Evolutionary conservation across 2,329 filamentous ascomycete genomes (phyloP).

Genomic region (Sporothrix protearum): DNA sequence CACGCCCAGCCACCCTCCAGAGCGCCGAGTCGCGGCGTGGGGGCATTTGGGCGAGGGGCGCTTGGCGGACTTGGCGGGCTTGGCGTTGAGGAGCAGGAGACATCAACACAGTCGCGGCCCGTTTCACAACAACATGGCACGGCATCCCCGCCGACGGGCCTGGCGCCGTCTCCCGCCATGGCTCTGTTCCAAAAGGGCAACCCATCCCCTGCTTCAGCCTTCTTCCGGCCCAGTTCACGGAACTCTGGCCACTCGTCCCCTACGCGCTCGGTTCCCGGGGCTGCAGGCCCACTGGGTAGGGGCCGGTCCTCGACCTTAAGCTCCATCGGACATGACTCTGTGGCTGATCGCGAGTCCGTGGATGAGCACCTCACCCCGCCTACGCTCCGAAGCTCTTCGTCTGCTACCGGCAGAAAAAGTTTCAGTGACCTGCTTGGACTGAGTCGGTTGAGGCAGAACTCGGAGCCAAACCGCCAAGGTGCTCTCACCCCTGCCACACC

Average conservation of each 20-base stretch:
- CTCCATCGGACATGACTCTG: constrained; percentile 70
- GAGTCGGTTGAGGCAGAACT: constrained; percentile 74
- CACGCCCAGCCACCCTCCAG: not conserved
- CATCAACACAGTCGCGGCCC: constrained; percentile 35
- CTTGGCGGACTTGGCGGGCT: constrained; percentile 17
- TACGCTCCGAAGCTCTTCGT: constrained; percentile 73
- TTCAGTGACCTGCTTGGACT: constrained; percentile 85
- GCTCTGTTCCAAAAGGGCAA: constrained; percentile 36
- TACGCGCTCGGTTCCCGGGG: constrained; percentile 38
- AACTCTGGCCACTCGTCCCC: constrained; percentile 66
- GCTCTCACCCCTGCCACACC: constrained; percentile 68
- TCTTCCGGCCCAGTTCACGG: constrained; percentile 49
- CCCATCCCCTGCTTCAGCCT: constrained; percentile 47
- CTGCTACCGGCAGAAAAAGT: constrained; percentile 79
- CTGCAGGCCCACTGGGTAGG: constrained; percentile 36
- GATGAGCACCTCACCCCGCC: constrained; percentile 67
- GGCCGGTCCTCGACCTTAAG: constrained; percentile 87
- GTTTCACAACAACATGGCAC: constrained; percentile 30
- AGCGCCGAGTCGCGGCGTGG: constrained; percentile 17
- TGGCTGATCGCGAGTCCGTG: constrained; percentile 66
- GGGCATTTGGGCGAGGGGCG: constrained; percentile 18
- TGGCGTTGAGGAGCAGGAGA: constrained; percentile 28
- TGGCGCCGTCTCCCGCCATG: constrained; percentile 37
- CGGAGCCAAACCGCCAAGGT: constrained; percentile 65
- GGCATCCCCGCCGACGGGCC: constrained; percentile 32